phyloP scores from a whole-genome alignment of 768 basidiomycete genomes.

The Boletus barrowsii region DNA sequence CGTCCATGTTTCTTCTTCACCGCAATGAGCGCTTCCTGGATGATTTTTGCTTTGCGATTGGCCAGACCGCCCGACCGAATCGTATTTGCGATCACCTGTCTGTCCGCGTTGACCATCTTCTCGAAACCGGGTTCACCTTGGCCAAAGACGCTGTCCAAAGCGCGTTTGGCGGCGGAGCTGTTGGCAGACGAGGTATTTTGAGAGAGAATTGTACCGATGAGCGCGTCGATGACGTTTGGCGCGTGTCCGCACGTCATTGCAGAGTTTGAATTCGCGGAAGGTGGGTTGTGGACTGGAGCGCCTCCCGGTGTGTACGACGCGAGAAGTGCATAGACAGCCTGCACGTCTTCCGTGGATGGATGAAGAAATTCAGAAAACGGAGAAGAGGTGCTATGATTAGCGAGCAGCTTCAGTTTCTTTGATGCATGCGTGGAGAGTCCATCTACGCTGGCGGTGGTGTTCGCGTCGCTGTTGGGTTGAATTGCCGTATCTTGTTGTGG shows the following conservation, averaged over 20 bases:
- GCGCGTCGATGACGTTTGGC: slow-evolving; percentile 54
- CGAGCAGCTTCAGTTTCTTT: slow-evolving; percentile 53
- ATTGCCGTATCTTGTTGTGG: neutral
- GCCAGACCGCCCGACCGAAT: slow-evolving; percentile 56
- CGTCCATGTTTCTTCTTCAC: slow-evolving; percentile 46
- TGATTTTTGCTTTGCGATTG: slow-evolving; percentile 55
- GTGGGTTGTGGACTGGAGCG: slow-evolving; percentile 26
- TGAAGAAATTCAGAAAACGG: slow-evolving; percentile 46
- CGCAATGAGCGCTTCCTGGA: slow-evolving; percentile 44
- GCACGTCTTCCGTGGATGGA: slow-evolving; percentile 44
- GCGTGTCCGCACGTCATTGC: slow-evolving; percentile 45
- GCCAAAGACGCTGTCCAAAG: slow-evolving; percentile 48
- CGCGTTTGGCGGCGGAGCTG: slow-evolving; percentile 47
- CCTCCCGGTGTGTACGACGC: slow-evolving; percentile 35
- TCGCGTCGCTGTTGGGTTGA: neutral
- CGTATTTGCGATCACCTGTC: slow-evolving; percentile 42
- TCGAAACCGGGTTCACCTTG: slow-evolving; percentile 42
- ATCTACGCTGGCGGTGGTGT: neutral
- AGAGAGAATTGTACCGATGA: slow-evolving; percentile 58
- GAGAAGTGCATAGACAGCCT: slow-evolving; percentile 41
- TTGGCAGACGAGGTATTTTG: slow-evolving; percentile 56
- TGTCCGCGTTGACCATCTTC: slow-evolving; percentile 44
- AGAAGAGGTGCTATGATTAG: slow-evolving; percentile 38
- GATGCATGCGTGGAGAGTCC: slow-evolving; percentile 14
- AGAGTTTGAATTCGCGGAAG: slow-evolving; percentile 33